These are phyloP conservation scores for Sparassis latifolia DNA, from an alignment of 1,284 basidiomycete genomes.

Conservation along the genomic window DNA sequence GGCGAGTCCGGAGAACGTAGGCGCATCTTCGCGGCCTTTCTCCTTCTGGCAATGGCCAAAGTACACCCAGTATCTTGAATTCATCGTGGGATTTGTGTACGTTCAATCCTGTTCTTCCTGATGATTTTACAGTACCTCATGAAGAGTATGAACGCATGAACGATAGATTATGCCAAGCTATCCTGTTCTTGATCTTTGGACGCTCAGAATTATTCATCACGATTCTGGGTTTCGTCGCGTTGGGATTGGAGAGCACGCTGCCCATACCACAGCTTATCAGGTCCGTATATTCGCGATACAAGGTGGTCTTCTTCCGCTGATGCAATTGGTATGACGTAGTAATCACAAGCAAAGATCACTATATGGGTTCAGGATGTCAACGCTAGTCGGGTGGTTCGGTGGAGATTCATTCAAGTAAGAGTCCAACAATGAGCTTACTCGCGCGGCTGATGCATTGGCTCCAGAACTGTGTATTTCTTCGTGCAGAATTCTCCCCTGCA, in stretches of 20 bases:
- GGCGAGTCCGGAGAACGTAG: constrained; percentile 50
- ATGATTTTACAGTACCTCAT: no score
- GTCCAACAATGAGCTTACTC: constrained; percentile 6
- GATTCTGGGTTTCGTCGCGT: constrained; percentile 69
- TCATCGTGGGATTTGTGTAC: constrained; percentile 74
- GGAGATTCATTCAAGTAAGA: constrained; percentile 79
- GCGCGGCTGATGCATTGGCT: not conserved
- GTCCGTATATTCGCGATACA: constrained; percentile 27
- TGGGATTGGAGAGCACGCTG: constrained; percentile 78
- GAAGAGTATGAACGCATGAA: not conserved
- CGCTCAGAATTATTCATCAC: constrained; percentile 57
- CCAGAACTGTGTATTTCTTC: constrained; percentile 77
- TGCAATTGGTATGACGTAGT: constrained; percentile 29
- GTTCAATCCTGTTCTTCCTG: constrained; percentile 10
- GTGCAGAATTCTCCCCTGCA: constrained; percentile 62
- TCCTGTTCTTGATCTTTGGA: constrained; percentile 71
- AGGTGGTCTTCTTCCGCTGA: not conserved
- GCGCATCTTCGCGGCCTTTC: constrained; percentile 58
- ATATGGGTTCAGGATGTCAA: constrained; percentile 80
- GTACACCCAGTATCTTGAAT: constrained; percentile 77
- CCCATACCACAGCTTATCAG: constrained; percentile 76
- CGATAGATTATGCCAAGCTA: constrained; percentile 59
- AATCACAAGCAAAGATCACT: constrained; percentile 72
- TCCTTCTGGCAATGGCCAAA: constrained; percentile 84
- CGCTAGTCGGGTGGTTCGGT: constrained; percentile 75